Conservation (phyloP, 2,329 filamentous ascomycete genomes). For the Dactylellina sp. region DNA sequence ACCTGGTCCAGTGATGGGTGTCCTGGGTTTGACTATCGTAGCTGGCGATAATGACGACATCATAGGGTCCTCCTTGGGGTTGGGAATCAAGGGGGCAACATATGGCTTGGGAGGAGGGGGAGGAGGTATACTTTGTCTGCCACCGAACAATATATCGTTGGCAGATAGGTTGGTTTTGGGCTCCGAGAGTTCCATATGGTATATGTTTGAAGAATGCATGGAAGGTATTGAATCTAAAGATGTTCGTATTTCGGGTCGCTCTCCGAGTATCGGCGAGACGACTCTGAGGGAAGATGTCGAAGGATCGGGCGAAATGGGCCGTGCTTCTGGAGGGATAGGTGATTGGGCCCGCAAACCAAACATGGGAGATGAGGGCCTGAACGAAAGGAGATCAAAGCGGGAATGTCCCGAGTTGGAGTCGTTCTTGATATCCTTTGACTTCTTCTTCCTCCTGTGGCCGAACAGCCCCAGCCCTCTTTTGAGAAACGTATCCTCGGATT, state of each 20-base stretch:
- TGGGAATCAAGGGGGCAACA: slow-evolving; percentile 44
- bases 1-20: slow-evolving; percentile 38
- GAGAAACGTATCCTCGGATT: slow-evolving; percentile 44
- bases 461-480: slow-evolving; percentile 49
- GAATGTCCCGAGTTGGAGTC: slow-evolving; percentile 24
- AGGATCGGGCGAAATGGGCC: slow-evolving; percentile 41
- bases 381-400: slow-evolving; percentile 48
- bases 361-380: slow-evolving; percentile 46
- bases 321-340: slow-evolving; percentile 30
- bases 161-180: slow-evolving; percentile 54
- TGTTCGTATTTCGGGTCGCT: slow-evolving; percentile 32
- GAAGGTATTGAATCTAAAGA: slow-evolving; percentile 51
- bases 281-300: slow-evolving; percentile 37
- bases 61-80: slow-evolving; percentile 51
- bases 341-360: slow-evolving; percentile 46
- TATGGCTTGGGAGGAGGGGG: slow-evolving; percentile 50
- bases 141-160: slow-evolving; percentile 50
- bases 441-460: slow-evolving; percentile 51
- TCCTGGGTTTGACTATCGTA: slow-evolving; percentile 49
- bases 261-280: slow-evolving; percentile 42
- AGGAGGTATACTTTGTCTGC: slow-evolving; percentile 52
- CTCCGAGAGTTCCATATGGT: slow-evolving; percentile 43
- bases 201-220: slow-evolving; percentile 24
- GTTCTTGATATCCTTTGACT: slow-evolving; percentile 44
- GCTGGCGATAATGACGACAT: slow-evolving; percentile 54